A percentile compares a stretch with the other conserved stretches of the same genome.
phyloP scores from a whole-genome alignment of 2,329 filamentous ascomycete species.

The Colletotrichum spaethianum region DNA sequence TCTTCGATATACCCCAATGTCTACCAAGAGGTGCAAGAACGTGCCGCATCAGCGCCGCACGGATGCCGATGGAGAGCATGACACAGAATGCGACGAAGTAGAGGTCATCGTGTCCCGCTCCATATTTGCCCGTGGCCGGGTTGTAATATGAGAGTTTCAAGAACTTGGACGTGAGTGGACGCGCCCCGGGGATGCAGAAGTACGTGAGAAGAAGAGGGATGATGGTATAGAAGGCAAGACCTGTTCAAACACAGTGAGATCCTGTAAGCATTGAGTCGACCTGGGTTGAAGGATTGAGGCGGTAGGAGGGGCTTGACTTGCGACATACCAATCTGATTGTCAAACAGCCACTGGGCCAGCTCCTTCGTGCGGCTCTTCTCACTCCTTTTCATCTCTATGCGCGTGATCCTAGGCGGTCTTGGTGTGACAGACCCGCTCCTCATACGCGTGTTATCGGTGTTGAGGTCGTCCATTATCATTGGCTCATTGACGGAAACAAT shows the following conservation, averaged over 20 bases:
- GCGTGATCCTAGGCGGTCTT: neutral
- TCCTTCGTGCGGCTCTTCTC: neutral
- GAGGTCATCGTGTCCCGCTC: slow-evolving; percentile 21
- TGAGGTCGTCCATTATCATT: neutral
- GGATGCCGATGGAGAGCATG: neutral
- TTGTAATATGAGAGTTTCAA: slow-evolving; percentile 3
- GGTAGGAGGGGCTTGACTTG: neutral
- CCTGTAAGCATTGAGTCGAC: slow-evolving; percentile 2
- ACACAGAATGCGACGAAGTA: slow-evolving; percentile 9
- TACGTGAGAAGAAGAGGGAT: neutral
- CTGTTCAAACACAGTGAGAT: neutral
- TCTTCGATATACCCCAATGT: slow-evolving; percentile 6
- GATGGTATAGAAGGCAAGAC: neutral
- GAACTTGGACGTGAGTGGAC: slow-evolving; percentile 3
- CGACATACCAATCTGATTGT: slow-evolving; percentile 9
- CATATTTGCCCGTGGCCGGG: neutral
- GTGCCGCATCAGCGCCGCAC: slow-evolving; percentile 9
- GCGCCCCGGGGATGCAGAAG: neutral
- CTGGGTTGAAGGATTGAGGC: neutral
- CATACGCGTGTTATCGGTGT: neutral
- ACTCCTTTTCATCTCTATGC: neutral
- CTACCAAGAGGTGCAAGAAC: neutral
- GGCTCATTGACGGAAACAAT: neutral
- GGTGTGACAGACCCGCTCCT: neutral
- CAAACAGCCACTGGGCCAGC: slow-evolving; percentile 7